Conservation (phyloP, 306 rosid genomes). For the Ziziphus jujuba region DNA sequence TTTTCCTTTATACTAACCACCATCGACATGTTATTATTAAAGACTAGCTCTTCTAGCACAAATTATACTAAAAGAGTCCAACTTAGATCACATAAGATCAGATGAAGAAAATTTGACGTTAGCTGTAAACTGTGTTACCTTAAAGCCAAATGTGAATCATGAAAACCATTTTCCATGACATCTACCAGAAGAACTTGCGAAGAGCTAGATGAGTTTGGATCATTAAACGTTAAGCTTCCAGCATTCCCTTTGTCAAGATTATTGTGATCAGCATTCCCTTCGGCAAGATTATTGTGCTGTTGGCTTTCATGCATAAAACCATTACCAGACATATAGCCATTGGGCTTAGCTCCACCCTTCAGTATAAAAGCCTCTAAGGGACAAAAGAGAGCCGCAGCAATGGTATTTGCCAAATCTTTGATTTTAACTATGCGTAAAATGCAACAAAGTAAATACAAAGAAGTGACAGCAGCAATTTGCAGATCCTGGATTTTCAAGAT, state of each 20-base stretch:
- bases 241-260: conserved; percentile 32
- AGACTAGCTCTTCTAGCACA: not conserved
- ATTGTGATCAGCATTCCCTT: conserved; percentile 15
- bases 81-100: conserved; percentile 2
- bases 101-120: not conserved
- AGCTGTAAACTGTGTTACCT: conserved; percentile 47
- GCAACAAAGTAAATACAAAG: conserved; percentile 89
- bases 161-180: conserved; percentile 33
- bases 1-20: not conserved
- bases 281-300: conserved; percentile 24
- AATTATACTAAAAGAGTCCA: not conserved
- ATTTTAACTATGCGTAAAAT: conserved; percentile 82
- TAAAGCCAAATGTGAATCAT: conserved; percentile 51
- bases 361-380: conserved; percentile 61
- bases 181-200: conserved; percentile 41
- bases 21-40: not conserved
- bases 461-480: conserved; percentile 64
- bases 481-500: conserved; percentile 57
- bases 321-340: conserved; percentile 46
- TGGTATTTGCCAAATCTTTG: conserved; percentile 86
- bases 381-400: conserved; percentile 81
- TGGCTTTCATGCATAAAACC: conserved; percentile 42
- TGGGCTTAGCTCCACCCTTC: conserved; percentile 43
- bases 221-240: conserved; percentile 30
- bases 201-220: conserved; percentile 41